Conservation (phyloP, 2,329 filamentous ascomycete species). For the Pyrenophora seminiperda region DNA sequence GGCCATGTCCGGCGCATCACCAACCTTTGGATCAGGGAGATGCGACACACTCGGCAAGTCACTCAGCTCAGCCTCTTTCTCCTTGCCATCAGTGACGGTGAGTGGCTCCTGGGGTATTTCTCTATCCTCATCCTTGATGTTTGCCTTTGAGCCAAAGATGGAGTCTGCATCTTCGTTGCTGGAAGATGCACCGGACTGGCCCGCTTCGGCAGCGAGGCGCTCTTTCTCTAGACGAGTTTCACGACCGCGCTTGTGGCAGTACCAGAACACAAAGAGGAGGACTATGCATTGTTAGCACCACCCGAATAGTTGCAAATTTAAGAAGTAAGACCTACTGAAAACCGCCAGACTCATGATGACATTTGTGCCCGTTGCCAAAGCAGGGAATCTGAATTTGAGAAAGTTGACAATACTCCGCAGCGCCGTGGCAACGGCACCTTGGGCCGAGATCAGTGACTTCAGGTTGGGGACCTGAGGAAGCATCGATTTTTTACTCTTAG, state of each 20-base stretch:
- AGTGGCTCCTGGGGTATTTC: slow-evolving; percentile 20
- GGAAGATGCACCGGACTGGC: slow-evolving; percentile 36
- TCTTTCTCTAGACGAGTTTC: slow-evolving; percentile 78
- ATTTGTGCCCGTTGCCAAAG: slow-evolving; percentile 82
- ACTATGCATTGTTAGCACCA: slow-evolving; percentile 55
- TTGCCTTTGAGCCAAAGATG: slow-evolving; percentile 34
- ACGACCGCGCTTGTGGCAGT: slow-evolving; percentile 92
- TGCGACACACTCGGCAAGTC: slow-evolving; percentile 46
- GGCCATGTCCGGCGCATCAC: slow-evolving; percentile 20
- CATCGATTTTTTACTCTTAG: slow-evolving; percentile 62
- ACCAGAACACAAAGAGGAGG: slow-evolving; percentile 93
- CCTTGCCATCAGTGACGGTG: slow-evolving; percentile 36
- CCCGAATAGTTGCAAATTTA: background rate
- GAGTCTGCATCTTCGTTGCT: slow-evolving; percentile 39
- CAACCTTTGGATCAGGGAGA: slow-evolving; percentile 41
- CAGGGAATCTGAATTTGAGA: slow-evolving; percentile 84
- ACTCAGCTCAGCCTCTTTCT: slow-evolving; percentile 28
- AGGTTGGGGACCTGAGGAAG: slow-evolving; percentile 65
- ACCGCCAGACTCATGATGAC: slow-evolving; percentile 87
- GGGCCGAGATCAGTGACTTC: slow-evolving; percentile 80
- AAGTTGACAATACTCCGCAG: slow-evolving; percentile 90
- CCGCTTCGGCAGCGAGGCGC: slow-evolving; percentile 47
- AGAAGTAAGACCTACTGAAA: slow-evolving; percentile 71
- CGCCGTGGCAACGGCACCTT: slow-evolving; percentile 83
- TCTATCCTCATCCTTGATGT: slow-evolving; percentile 14